These are phyloP conservation scores for Fusarium sororula DNA, from an alignment of 2,329 filamentous ascomycete species.

Conservation along the genomic window DNA sequence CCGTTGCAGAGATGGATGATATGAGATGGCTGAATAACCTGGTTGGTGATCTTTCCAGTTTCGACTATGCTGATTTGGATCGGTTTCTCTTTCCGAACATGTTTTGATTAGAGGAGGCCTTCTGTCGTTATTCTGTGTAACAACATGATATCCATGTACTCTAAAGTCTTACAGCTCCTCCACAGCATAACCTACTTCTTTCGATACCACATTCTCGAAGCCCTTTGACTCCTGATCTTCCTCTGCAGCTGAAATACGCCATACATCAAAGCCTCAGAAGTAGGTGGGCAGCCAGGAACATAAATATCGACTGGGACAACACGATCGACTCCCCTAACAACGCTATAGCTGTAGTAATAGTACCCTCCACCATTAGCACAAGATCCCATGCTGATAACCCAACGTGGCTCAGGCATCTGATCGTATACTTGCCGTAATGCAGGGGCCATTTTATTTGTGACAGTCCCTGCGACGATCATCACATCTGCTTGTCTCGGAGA, in stretches of 20 bases:
- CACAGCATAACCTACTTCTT: constrained; percentile 47
- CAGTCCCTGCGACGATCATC: constrained; percentile 73
- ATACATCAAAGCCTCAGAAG: constrained; percentile 59
- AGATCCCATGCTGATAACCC: constrained; percentile 74
- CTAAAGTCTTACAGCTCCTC: not conserved
- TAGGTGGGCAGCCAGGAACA: constrained; percentile 69
- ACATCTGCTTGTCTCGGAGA: constrained; percentile 72
- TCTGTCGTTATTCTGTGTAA: fast-evolving
- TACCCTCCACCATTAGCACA: constrained; percentile 79
- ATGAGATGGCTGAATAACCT: constrained; percentile 52
- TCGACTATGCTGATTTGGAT: constrained; percentile 56
- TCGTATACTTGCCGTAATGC: constrained; percentile 72
- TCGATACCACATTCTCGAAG: constrained; percentile 61
- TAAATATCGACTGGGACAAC: constrained; percentile 75
- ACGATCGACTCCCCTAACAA: constrained; percentile 71
- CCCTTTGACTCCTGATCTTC: constrained; percentile 68
- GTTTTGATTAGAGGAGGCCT: not conserved
- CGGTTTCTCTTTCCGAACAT: constrained; percentile 45
- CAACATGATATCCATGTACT: not conserved
- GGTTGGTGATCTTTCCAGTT: constrained; percentile 54
- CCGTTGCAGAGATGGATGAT: constrained; percentile 28
- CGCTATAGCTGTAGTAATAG: constrained; percentile 77
- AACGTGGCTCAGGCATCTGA: constrained; percentile 73
- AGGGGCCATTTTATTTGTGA: constrained; percentile 75
- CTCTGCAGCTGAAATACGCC: constrained; percentile 74